Base-by-base conservation (phyloP, 1,284 basidiomycete genomes). In the Erythrobasidium hasegawianum region DNA sequence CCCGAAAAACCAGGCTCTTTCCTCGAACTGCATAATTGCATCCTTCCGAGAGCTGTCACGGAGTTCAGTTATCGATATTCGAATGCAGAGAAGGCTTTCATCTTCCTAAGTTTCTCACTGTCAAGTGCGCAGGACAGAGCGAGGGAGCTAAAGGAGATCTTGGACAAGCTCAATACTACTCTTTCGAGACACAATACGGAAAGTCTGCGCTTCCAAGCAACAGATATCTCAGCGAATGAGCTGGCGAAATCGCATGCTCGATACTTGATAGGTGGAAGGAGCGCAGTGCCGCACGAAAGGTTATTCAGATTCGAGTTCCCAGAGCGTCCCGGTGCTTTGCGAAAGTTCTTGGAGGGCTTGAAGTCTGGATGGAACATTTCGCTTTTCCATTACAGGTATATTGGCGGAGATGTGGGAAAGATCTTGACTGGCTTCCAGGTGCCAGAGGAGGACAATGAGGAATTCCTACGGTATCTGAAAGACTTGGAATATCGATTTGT, bases 221-320 rank as follows among this genome's bases (percentile, higher is more conserved):
- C 83, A 68, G 96, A 99, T 76, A 87, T 98, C 72, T 92, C 89
- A 71, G 89, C 96, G 71, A 87, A 98, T 72, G 96, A 99, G 79
- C 82, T 97, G 75, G 91, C 93, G 1, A 99, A 99, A 78, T 88
- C 86, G 68, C 96, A 99, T 76, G 85, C 87, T 9, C 84, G 96
- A 29, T 97, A 97, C 77, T 87, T 99, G 82, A 86, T 98, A 50
- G 96, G 96, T 18, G 93, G 93, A 1, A 82, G 86, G 62, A 83
- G 83, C 52, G 77, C 79, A 16, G 92, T 96, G 2, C 80, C 84
- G 2, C 81, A 97, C 73, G 96, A 98, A 79, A 83, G 96, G 50
- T 76, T 98, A 24, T 94, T 97, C 78, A 81, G 93, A 74, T 99
- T 99, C 76, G 94, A 95, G 76, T 99, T 99, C 77, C 96, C 96